Base-by-base conservation (phyloP, 2,329 filamentous ascomycete genomes). In the Erysiphe neolycopersici region DNA sequence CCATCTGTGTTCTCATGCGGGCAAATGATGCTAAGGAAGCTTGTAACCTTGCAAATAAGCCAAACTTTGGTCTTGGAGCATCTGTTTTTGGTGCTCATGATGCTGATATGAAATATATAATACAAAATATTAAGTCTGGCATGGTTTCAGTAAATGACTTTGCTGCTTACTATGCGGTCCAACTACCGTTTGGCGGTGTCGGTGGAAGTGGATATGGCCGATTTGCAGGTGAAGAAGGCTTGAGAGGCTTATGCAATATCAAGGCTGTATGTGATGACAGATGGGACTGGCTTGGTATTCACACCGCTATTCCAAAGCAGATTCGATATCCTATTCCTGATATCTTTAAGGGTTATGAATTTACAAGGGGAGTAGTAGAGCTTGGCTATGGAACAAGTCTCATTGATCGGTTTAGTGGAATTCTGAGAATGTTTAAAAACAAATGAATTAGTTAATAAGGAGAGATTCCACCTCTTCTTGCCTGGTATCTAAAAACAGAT, bases 121-220 rank as follows among this genome's bases (percentile, higher is more conserved):
- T 87, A 1, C 61, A 61, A 17, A 71, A 73, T 19, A 67, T 94
- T 43, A 72, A 77, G 48, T 75, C 79, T 0, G 89, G 89, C 38
- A 94, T 93, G 79, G 81, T 95, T 0, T 75, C 83, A 19, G 72
- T 98, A 51, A 98, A 98, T 58, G 89, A 98, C 62, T 98, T 98
- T 55, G 89, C 77, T 17, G 78, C 75, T 26, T 94, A 76, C 59
- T 98, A 98, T 57, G 83, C 87, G 43, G 85, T 92, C 8, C 84
- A 93, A 60, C 63, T 98, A 35, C 89, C 89, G 0, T 98, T 98
- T 60, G 89, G 89, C 33, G 89, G 56, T 22, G 47, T 53, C n/a
- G 74, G 72, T 46, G 87, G 84, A 1, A 91, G 80, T 19, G 89
- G 81, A 0, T 95, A 95, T 58, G 89, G 89, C 1, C 69, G 87